Base-by-base conservation (phyloP, 768 basidiomycete species). In the Kwoniella pini region DNA sequence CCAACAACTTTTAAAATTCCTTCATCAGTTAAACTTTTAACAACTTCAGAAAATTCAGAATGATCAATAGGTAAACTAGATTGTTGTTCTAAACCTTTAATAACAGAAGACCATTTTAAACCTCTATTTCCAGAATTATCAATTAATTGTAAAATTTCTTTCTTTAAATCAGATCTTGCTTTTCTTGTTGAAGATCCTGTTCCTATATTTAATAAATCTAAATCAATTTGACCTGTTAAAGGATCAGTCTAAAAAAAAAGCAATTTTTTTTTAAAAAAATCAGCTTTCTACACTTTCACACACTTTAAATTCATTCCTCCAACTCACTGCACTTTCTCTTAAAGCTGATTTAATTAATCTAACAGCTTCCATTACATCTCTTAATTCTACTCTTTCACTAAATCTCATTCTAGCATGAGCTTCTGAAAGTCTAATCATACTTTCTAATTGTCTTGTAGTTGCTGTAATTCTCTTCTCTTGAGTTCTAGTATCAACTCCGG, bases 331-430 rank as follows among this genome's bases (percentile, higher is more conserved):
- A 72, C 75, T 77, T 63, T 94, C 92, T 70, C 91, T 86, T 79
- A 99, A 89, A 3, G 95, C 96, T 77, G 95, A 91, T 45, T 91
- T 86, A 88, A 99, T 98, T 68, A 99, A 84, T n/a, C 96, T 83
- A 71, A 84, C 86, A 0, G 95, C 93, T 78, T 98, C 96, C 63
- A 84, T 82, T 28, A 98, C 96, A 72, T 98, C 96, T 54, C 82
- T 79, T 44, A 90, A 80, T 72, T 94, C 90, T 38, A 99, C 95
- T 53, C 84, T 84, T n/a, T 86, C 82, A 19, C 88, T 88, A 78
- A 96, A 88, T 0, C 93, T 85, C 96, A 98, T 97, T 30, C 94
- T 84, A 3, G 96, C 94, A 75, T 99, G 96, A 0, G 89, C 96
- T 79, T 99, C 96, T 0, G 89, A 88, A 26, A 99, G 85, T 4